These are phyloP conservation scores for Trichoderma sp. DNA, from an alignment of 2,329 filamentous ascomycete species.

Conservation along the genomic window DNA sequence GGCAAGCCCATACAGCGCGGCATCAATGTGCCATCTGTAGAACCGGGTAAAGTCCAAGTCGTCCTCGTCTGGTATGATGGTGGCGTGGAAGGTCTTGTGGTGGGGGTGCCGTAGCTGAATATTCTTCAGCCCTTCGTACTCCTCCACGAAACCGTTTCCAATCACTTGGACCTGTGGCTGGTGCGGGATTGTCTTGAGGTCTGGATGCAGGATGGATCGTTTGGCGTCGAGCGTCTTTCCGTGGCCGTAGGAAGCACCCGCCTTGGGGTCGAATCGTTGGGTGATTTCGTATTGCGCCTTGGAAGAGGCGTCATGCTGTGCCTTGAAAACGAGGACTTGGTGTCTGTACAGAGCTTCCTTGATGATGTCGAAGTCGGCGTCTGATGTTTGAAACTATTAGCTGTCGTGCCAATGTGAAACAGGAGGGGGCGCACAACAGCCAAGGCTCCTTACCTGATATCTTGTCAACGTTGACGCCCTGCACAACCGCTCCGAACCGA, in stretches of 20 bases:
- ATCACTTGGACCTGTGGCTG: slow-evolving; percentile 76
- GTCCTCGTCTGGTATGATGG: slow-evolving; percentile 54
- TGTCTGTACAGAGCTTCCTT: slow-evolving; percentile 64
- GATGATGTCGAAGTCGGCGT: slow-evolving; percentile 63
- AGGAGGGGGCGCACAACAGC: slow-evolving; percentile 25
- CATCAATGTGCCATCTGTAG: slow-evolving; percentile 80
- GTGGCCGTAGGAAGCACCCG: slow-evolving; percentile 66
- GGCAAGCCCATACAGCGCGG: slow-evolving; percentile 72
- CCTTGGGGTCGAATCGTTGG: slow-evolving; percentile 67
- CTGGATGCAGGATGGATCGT: slow-evolving; percentile 68
- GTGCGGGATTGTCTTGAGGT: slow-evolving; percentile 76
- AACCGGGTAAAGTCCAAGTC: slow-evolving; percentile 55
- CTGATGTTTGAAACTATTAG: slow-evolving; percentile 34
- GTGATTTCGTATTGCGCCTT: slow-evolving; percentile 73
- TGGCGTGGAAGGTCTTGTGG: slow-evolving; percentile 72
- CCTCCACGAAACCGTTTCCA: slow-evolving; percentile 67
- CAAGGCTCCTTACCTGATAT: slow-evolving; percentile 51
- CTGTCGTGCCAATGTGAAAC: neutral
- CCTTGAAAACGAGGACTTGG: slow-evolving; percentile 70
- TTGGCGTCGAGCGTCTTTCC: slow-evolving; percentile 68
- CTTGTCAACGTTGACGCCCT: slow-evolving; percentile 59
- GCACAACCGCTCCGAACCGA: slow-evolving; percentile 61
- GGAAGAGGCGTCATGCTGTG: slow-evolving; percentile 62
- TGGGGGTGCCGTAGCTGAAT: slow-evolving; percentile 72
- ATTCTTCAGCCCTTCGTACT: slow-evolving; percentile 69